Conservation (phyloP, 2,329 filamentous ascomycete species). For the Trichoderma afroharzianum region DNA sequence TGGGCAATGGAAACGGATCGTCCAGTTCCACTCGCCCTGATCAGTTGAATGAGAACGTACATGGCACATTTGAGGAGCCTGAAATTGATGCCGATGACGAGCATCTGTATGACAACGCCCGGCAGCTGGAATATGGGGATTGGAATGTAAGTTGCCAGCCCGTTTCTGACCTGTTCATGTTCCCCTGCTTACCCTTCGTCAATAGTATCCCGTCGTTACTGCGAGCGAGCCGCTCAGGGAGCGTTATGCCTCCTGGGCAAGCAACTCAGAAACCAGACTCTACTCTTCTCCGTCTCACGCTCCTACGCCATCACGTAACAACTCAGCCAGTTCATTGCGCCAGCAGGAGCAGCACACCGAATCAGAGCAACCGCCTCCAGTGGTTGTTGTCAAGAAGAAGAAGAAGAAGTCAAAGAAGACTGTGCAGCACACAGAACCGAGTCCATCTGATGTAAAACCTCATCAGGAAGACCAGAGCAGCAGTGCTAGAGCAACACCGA, state of each 20-base stretch:
- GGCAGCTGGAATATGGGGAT: conserved; percentile 75
- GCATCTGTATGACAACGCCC: conserved; percentile 64
- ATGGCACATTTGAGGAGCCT: conserved; percentile 48
- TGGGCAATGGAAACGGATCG: conserved; percentile 47
- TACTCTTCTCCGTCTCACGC: neutral
- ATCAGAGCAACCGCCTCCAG: conserved; percentile 27
- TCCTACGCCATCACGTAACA: conserved; percentile 22
- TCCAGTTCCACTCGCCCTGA: conserved; percentile 40
- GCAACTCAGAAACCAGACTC: conserved; percentile 12
- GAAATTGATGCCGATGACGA: conserved; percentile 68
- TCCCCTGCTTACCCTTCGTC: conserved; percentile 21
- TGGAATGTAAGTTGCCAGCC: conserved; percentile 74
- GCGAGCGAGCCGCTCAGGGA: conserved; percentile 69
- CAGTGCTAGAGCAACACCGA: neutral
- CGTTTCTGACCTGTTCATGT: conserved; percentile 19
- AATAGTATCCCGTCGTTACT: conserved; percentile 87
- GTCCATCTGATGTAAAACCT: conserved; percentile 28
- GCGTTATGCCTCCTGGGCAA: conserved; percentile 43
- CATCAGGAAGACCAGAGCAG: conserved; percentile 23
- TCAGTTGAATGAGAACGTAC: conserved; percentile 35
- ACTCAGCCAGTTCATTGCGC: conserved; percentile 28
- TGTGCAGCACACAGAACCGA: conserved; percentile 34
- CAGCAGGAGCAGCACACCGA: conserved; percentile 25
- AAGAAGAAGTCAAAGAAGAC: conserved; percentile 37
- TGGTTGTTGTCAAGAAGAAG: conserved; percentile 38